phyloP scores from a whole-genome alignment of 2,329 filamentous ascomycete genomes.

The Cercospora sp. region DNA sequence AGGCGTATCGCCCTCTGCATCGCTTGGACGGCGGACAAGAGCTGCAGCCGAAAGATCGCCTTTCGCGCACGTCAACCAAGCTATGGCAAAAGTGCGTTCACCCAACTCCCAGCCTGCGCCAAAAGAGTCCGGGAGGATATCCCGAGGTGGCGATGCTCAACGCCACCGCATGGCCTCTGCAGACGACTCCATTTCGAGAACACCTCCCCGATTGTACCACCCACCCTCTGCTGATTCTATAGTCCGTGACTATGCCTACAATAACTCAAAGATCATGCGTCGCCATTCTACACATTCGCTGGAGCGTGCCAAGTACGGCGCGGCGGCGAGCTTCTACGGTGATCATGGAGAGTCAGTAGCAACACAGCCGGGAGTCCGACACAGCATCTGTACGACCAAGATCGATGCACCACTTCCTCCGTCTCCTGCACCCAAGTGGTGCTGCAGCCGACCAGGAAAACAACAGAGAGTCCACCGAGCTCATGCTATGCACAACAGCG shows the following conservation, averaged over 20 bases:
- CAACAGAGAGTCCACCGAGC: slow-evolving; percentile 22
- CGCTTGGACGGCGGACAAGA: background rate
- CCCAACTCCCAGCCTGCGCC: background rate
- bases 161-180: background rate
- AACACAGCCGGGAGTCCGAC: slow-evolving; percentile 60
- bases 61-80: background rate
- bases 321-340: slow-evolving; percentile 61
- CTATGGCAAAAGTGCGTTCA: background rate
- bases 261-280: background rate
- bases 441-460: slow-evolving; percentile 12
- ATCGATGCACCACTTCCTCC: background rate
- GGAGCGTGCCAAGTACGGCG: slow-evolving; percentile 46
- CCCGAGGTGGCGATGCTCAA: background rate
- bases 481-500: slow-evolving; percentile 12
- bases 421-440: background rate
- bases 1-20: background rate
- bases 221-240: slow-evolving; percentile 35
- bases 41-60: background rate
- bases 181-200: slow-evolving; percentile 30
- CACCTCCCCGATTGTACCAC: slow-evolving; percentile 36
- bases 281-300: slow-evolving; percentile 11
- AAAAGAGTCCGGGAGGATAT: background rate
- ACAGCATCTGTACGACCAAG: slow-evolving; percentile 18
- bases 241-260: slow-evolving; percentile 39
- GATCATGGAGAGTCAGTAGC: slow-evolving; percentile 62